Base-by-base conservation (phyloP, 305 asterid genomes). In the Fraxinus greggii region DNA sequence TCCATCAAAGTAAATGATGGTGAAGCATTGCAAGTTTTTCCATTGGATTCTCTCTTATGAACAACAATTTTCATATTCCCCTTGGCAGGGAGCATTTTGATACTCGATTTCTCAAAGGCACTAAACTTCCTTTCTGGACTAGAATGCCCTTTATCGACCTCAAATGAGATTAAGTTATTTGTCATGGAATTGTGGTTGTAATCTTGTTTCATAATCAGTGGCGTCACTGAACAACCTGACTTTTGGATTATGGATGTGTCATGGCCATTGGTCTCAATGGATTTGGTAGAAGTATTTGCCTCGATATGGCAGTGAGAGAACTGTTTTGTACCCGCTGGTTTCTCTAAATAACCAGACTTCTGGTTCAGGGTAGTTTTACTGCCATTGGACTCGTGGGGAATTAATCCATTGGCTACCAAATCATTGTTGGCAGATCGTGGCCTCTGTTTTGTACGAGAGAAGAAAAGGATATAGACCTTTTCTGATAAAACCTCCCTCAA, bases 401-500 rank as follows among this genome's bases (percentile, higher is more conserved):
- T 93, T 35, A 85, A 86, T 84, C 95, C 95, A 91, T 92, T 94
- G 59, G 59, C 59, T 48, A 4, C 59, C 59, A 48, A 48, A 48
- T 12, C 51, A 42, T 42, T 10, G 83, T 87, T 90, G 75, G 81
- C 40, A 82, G 86, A 63, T 70, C 80, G 90, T 56, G 93, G 92
- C 91, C 97, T 94, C 86, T 91, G 98, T 83, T 94, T 92, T 61
- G 92, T 87, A 76, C 99, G 98, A 85, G 96, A 89, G 84, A 89
- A 94, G 92, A 95, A 97, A 79, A 97, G 98, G 72, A 97, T 90
- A 86, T 97, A 94, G 82, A 84, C 98, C 88, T 91, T 95, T 87
- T 94, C 98, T 17, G 99, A 92, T 84, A 97, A 88, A 88, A 93
- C 99, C 86, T 97, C 96, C 84, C 93, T 91, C 88, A 93, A 82